These are phyloP conservation scores for Anthostomella pinea DNA, from an alignment of 2,329 filamentous ascomycete species.

Conservation along the genomic window DNA sequence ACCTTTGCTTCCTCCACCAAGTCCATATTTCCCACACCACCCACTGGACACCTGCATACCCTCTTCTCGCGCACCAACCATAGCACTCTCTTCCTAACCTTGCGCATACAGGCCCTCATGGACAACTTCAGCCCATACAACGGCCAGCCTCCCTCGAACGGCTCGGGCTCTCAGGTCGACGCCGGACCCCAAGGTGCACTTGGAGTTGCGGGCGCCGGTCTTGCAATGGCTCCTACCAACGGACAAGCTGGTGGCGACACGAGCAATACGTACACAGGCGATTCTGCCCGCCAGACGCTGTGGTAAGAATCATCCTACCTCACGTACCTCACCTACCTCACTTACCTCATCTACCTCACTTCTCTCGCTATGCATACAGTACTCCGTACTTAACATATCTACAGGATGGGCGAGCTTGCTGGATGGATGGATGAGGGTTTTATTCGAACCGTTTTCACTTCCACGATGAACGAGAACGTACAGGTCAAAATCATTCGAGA, in stretches of 20 bases:
- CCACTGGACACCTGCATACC: too few species aligned
- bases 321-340: too few species aligned
- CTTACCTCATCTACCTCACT: too few species aligned
- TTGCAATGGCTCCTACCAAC: constrained; percentile 32
- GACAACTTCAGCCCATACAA: constrained; percentile 35
- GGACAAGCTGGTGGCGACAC: constrained; percentile 35
- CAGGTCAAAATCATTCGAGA: constrained; percentile 99
- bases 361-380: too few species aligned
- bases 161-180: constrained; percentile 37
- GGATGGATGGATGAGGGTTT: constrained; percentile 99
- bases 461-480: constrained; percentile 87
- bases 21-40: too few species aligned
- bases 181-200: constrained; percentile 32
- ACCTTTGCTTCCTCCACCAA: too few species aligned
- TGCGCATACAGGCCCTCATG: constrained; percentile 24
- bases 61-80: too few species aligned
- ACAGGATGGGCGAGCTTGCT: constrained; percentile 97
- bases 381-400: constrained; percentile 8
- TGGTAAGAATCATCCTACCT: too few species aligned
- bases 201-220: constrained; percentile 25
- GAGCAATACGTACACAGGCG: constrained; percentile 32
- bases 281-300: constrained; percentile 54
- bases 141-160: constrained; percentile 35
- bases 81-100: constrained; percentile 8
- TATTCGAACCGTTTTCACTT: constrained; percentile 86